phyloP scores from a whole-genome alignment of 169 alveolate genomes.

The Plasmodium inui region DNA sequence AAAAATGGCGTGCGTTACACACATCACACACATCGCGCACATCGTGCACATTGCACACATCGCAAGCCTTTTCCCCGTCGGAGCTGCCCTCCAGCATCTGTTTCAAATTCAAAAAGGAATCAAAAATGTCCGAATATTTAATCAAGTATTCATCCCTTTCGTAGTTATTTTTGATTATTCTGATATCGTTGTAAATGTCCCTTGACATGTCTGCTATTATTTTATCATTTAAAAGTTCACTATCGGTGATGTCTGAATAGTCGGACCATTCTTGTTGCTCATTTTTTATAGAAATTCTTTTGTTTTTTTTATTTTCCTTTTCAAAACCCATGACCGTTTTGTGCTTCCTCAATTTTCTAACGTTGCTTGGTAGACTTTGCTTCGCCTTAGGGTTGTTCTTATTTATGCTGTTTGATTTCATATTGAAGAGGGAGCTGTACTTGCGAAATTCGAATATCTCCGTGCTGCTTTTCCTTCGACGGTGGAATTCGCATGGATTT shows the following conservation, averaged over 20 bases:
- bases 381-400: background rate
- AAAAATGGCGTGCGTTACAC: background rate
- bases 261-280: background rate
- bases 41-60: background rate
- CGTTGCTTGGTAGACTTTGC: background rate
- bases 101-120: slow-evolving; percentile 52
- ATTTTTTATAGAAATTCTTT: background rate
- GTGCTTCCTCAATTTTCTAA: slow-evolving; percentile 42
- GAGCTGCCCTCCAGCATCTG: slow-evolving; percentile 10
- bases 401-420: slow-evolving; percentile 16
- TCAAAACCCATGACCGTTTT: slow-evolving; percentile 73
- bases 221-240: slow-evolving; percentile 42
- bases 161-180: slow-evolving; percentile 40
- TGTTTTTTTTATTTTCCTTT: slow-evolving; percentile 20
- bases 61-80: background rate
- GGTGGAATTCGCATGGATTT: background rate
- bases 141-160: slow-evolving; percentile 65
- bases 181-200: slow-evolving; percentile 56
- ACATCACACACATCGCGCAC: background rate
- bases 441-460: slow-evolving; percentile 21
- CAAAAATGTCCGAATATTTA: slow-evolving; percentile 46
- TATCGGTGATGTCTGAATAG: slow-evolving; percentile 2
- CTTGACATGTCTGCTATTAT: slow-evolving; percentile 61
- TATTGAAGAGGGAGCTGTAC: slow-evolving; percentile 39
- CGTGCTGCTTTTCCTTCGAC: background rate